Base-by-base conservation (phyloP, 495 filamentous ascomycete genomes). In the Podospora conica region DNA sequence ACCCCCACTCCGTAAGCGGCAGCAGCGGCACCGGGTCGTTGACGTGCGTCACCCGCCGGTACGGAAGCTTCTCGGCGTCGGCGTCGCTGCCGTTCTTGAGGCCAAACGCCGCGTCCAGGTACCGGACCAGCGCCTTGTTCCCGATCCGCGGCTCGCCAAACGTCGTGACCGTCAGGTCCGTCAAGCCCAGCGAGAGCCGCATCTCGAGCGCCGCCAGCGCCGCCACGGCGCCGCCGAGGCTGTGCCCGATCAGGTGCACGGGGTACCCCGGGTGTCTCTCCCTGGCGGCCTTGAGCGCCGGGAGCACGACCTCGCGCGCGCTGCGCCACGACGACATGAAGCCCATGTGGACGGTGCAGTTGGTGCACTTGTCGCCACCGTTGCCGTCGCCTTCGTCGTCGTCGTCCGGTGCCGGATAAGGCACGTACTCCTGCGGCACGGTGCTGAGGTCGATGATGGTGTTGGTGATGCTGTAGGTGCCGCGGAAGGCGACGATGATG, bases 81-180 rank as follows among this genome's bases (percentile, higher is more conserved):
- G 71, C 12, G 27, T 65, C 48, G 28, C 60, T 69, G 2, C 27
- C 63, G 11, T 64, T 71, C 9, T 69, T 55, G 7, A 90, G 77
- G 3, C 79, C 74, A 75, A 97, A 97, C 7, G 82, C 79, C 0
- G 75, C 68, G 69, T 95, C 85, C 4, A 96, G 73, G 66, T 88
- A 98, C 5, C 79, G 68, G 11, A 80, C 87, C 65, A 98, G 83
- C 7, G 74, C 87, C 25, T 78, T 71, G 76, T 98, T 98, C 2
- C 95, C 95, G 15, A 96, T 75, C 57, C 87, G 85, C 21, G 95
- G 95, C 74, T 98, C 92, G 18, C 95, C 95, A 74, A 97, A 98
- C 2, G 95, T 98, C 15, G 94, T 97, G 0, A 97, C 88, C 24
- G 76, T 74, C 11, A 78, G 66, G 1, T 91, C 88, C 15, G 87